Evolutionary conservation across 2,329 filamentous ascomycete genomes (phyloP), one percentile per base, ranked within the genome.

Genomic region (Cladosporium oxysporum): DNA sequence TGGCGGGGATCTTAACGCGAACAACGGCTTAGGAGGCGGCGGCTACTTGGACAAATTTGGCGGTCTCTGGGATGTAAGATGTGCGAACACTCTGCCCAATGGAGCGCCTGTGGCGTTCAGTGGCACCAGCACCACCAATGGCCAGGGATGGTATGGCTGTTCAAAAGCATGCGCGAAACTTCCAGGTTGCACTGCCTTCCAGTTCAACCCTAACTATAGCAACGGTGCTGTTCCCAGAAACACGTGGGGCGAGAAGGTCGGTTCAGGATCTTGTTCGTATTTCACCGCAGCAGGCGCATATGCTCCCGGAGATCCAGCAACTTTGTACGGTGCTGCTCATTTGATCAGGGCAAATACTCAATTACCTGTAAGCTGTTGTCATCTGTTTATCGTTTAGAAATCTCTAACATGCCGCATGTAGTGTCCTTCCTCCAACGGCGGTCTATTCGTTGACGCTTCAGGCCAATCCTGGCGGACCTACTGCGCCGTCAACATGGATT

Each of bases 11-110:
- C 10, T 10, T 12, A 28, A 18, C 8, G 18, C 66, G 7, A 67
- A 65, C 16, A 66, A 65, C 29, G 57, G 29, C 18, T 18, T 55
- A 12, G 66, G 66, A 50, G 65, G 63, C 31, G 71, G 71, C 21
- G 62, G 60, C 11, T 67, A 69, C 33, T 60, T 29, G 33, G 70
- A 71, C 23, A 59, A 58, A 5, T 70, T 65, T 28, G 66, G 67
- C 35, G 69, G 66, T 5, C 61, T 41, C 26, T 72, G 67, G 65
- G 65, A 65, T 16, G 64, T 69, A 18, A 53, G 64, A 52, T 72
- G 70, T 41, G 64, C 41, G 33, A 66, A 66, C 26, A 62, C 59
- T 31, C 61, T 53, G 5, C 28, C 26, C 28, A 28, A 29, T 26
- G 50, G 28, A 53, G 18, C 18, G 18, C 16, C 28, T 2, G 28